Evolutionary conservation across 2,329 filamentous ascomycete genomes (phyloP).

Genomic region (Xylaria sp.): DNA sequence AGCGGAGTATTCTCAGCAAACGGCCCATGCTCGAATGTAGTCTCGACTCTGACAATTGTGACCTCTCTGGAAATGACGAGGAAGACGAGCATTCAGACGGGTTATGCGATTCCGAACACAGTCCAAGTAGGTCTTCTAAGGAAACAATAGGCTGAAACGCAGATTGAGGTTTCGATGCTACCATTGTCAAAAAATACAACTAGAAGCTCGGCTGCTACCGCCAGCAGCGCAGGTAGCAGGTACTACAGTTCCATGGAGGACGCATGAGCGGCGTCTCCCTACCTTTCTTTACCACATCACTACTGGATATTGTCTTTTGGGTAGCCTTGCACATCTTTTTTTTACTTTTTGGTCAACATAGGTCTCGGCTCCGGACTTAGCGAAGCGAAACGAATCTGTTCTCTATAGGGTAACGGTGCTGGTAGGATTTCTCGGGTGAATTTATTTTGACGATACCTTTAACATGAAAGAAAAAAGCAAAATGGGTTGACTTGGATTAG

Average conservation of each 20-base stretch:
- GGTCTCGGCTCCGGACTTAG: background rate
- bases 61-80: constrained; percentile 81
- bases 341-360: background rate
- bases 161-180: constrained; percentile 74
- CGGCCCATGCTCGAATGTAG: constrained; percentile 59
- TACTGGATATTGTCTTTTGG: background rate
- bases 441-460: constrained; percentile 10
- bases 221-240: constrained; percentile 72
- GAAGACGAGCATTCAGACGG: constrained; percentile 82
- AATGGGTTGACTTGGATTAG: background rate
- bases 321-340: background rate
- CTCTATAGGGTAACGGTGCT: background rate
- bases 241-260: constrained; percentile 79
- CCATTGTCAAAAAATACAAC: constrained; percentile 85
- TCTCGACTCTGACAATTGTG: constrained; percentile 72
- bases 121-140: constrained; percentile 71
- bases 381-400: constrained; percentile 2
- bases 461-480: background rate
- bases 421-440: background rate
- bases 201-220: constrained; percentile 79
- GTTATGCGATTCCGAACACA: constrained; percentile 75
- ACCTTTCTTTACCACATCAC: background rate
- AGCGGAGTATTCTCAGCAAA: constrained; percentile 29
- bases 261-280: constrained; percentile 49
- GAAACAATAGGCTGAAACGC: constrained; percentile 63